Base-by-base conservation (phyloP, 1,284 basidiomycete genomes). In the Spongispora temasekensis region DNA sequence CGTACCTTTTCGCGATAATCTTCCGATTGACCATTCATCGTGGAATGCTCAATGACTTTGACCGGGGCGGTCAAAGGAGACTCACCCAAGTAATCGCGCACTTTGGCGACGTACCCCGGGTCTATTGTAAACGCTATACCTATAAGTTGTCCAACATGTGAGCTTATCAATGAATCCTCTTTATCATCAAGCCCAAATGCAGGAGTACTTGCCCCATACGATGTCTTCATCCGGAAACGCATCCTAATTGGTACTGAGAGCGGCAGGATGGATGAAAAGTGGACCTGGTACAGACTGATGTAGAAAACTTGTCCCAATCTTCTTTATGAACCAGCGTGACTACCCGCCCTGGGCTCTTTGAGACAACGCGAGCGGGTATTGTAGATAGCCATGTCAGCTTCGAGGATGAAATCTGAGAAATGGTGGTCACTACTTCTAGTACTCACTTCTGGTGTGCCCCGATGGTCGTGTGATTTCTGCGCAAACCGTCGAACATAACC, bases 401-500 rank as follows among this genome's bases (percentile, higher is more conserved):
- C 8, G n/a, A n/a, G 48, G 30, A 51, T 51, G 48, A 30, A 2
- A 30, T 12, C 13, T n/a, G 50, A 51, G 28, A 51, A 13, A 7
- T 8, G 32, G 32, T 34, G 8, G 15, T 34, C n/a, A 31, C 19
- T 30, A 19, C 27, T 30, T 15, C 5, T 6, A 13, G 19, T 17
- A 52, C 73, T 52, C 56, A 90, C 91, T 79, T 92, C 86, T 3
- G 86, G 88, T 2, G 91, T 93, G 21, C 91, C 92, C 25, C 91
- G 83, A 75, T 96, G 94, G 68, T 96, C 94, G 75, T 92, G 91
- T 56, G 91, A 94, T 71, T 84, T 83, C 75, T 95, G 93, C 0
- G 94, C 91, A 69, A 96, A 96, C 31, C 93, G 80, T 3, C 94
- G 84, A 0, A 93, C 90, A 64, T 92, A 94, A 31, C 91, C 91